phyloP scores from a whole-genome alignment of 306 rosid species.

The Acacia confusa region DNA sequence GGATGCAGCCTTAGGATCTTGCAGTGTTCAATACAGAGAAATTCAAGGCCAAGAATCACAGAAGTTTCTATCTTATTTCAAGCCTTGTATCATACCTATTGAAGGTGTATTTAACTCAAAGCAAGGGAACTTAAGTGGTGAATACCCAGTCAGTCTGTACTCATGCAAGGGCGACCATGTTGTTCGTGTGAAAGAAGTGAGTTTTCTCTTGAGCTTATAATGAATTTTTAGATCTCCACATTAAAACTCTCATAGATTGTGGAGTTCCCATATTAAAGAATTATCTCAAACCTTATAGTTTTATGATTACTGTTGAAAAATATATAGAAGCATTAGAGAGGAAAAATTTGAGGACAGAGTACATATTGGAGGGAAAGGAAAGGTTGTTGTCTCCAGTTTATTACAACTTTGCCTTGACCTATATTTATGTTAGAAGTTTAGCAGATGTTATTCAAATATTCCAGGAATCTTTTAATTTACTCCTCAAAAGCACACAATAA shows the following conservation, averaged over 20 bases:
- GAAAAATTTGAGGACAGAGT: background rate
- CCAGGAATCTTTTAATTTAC: background rate
- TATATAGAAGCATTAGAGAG: background rate
- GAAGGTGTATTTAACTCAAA: conserved; percentile 78
- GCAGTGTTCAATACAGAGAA: conserved; percentile 92
- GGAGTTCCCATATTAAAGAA: background rate
- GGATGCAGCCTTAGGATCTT: conserved; percentile 90
- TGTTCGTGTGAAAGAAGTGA: conserved; percentile 86
- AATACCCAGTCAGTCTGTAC: conserved; percentile 65
- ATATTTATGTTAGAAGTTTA: background rate
- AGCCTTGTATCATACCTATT: conserved; percentile 84
- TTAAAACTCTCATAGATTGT: background rate
- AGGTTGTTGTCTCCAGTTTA: background rate
- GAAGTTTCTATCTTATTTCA: conserved; percentile 84
- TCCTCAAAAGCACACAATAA: background rate
- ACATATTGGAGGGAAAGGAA: background rate
- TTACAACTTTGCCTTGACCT: background rate
- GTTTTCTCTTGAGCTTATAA: conserved; percentile 27
- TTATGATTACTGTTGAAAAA: background rate
- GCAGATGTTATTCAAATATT: background rate
- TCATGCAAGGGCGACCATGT: conserved; percentile 94
- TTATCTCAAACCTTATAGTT: background rate
- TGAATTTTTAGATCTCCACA: background rate
- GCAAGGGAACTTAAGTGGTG: conserved; percentile 51
- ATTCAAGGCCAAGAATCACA: conserved; percentile 85